Conservation (phyloP, 345 rosid species). For the Acer negundo region DNA sequence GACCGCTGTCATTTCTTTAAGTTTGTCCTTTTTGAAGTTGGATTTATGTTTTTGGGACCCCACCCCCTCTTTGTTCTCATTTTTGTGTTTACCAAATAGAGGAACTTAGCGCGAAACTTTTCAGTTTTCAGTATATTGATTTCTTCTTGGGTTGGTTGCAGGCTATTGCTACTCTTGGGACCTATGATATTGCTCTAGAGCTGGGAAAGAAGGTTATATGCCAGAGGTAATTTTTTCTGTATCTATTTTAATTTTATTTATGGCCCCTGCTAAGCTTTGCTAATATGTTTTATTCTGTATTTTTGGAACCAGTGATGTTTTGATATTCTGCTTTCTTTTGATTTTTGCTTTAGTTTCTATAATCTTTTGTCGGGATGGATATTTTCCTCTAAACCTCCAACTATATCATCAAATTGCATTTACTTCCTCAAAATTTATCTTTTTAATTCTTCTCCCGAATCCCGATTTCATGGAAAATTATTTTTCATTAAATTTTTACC, state of each 20-base stretch:
- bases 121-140: constrained; percentile 1
- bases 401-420: not conserved
- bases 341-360: not conserved
- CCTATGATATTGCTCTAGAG: constrained; percentile 85
- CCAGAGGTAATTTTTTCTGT: constrained; percentile 58
- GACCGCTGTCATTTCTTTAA: not conserved
- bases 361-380: not conserved
- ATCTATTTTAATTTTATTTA: constrained; percentile 2
- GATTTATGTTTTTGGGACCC: not conserved
- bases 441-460: not conserved
- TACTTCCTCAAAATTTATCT: not conserved
- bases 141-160: constrained; percentile 28
- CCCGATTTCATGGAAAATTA: not conserved
- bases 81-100: not conserved
- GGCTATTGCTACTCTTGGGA: constrained; percentile 89
- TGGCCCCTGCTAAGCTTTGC: not conserved
- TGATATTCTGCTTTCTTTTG: not conserved
- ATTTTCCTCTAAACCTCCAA: not conserved
- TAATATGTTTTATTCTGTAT: not conserved
- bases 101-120: not conserved
- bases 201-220: constrained; percentile 91
- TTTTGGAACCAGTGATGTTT: not conserved
- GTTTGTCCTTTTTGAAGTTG: not conserved
- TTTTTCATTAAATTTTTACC: not conserved
- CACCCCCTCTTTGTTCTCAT: not conserved